These are phyloP conservation scores for Colletotrichum orchidophilum DNA, from an alignment of 2,329 filamentous ascomycete species.

Conservation along the genomic window DNA sequence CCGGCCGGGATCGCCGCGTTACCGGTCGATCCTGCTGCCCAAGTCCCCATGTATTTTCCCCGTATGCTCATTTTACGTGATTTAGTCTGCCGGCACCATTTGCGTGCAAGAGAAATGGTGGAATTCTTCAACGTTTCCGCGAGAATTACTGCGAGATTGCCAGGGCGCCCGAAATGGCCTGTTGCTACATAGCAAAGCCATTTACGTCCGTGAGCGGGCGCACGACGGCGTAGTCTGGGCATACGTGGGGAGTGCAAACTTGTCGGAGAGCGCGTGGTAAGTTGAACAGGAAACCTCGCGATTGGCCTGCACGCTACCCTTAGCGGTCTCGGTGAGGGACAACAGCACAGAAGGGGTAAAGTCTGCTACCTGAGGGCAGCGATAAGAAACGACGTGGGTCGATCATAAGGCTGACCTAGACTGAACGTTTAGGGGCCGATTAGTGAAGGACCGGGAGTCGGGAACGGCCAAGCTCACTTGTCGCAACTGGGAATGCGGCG, in stretches of 20 bases:
- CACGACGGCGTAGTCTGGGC: slow-evolving; percentile 67
- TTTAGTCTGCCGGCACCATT: slow-evolving; percentile 80
- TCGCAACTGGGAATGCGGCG: slow-evolving; percentile 96
- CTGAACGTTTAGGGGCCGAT: slow-evolving; percentile 70
- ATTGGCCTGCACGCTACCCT: slow-evolving; percentile 19
- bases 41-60: not conserved
- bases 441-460: slow-evolving; percentile 74
- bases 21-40: slow-evolving; percentile 28
- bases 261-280: slow-evolving; percentile 93
- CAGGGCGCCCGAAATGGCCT: slow-evolving; percentile 75
- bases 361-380: not conserved
- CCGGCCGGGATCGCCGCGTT: slow-evolving; percentile 17
- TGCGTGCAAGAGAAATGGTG: slow-evolving; percentile 81
- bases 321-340: not conserved
- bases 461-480: slow-evolving; percentile 80
- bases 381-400: slow-evolving; percentile 21
- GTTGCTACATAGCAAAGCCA: slow-evolving; percentile 88
- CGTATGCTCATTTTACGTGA: slow-evolving; percentile 27
- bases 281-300: slow-evolving; percentile 44
- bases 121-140: slow-evolving; percentile 75
- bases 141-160: slow-evolving; percentile 77
- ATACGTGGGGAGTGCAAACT: slow-evolving; percentile 90
- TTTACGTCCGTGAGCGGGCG: slow-evolving; percentile 53
- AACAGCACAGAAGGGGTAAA: not conserved
- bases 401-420: slow-evolving; percentile 30